Evolutionary conservation across 352 stramenopile species (phyloP).

Genomic region (Elongisporangium undulatum): DNA sequence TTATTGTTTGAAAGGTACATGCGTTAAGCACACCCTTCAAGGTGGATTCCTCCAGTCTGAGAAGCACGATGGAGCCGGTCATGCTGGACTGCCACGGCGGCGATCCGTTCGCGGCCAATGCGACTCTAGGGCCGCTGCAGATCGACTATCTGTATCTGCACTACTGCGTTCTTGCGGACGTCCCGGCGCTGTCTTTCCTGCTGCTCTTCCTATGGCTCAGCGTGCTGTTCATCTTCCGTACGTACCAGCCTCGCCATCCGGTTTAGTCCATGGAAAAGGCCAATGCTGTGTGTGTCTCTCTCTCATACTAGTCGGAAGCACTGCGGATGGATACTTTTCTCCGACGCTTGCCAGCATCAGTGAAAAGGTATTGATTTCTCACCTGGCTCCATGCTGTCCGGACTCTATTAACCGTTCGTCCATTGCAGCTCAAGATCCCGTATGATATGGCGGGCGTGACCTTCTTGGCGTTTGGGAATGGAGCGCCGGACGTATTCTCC

Average conservation of each 20-base stretch:
- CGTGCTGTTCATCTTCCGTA: constrained; percentile 81
- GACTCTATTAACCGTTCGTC: neutral
- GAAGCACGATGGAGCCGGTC: constrained; percentile 1
- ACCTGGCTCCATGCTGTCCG: constrained; percentile 1
- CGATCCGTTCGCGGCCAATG: constrained; percentile 42
- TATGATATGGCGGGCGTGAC: constrained; percentile 95
- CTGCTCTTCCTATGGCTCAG: constrained; percentile 66
- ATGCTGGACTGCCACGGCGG: constrained; percentile 14
- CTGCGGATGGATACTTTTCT: constrained; percentile 97
- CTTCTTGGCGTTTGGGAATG: constrained; percentile 97
- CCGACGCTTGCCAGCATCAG: constrained; percentile 95
- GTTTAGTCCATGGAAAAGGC: neutral
- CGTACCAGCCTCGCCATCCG: constrained; percentile 8
- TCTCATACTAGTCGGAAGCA: constrained; percentile 90
- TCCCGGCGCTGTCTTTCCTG: constrained; percentile 41
- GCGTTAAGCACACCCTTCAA: neutral
- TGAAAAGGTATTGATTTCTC: constrained; percentile 56
- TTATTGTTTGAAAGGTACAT: no score
- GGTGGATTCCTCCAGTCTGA: neutral
- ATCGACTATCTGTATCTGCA: constrained; percentile 83
- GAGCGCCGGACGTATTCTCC: constrained; percentile 95
- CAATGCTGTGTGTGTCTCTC: constrained; percentile 4
- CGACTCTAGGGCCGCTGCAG: constrained; percentile 60
- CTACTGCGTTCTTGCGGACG: constrained; percentile 51
- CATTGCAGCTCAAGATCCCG: constrained; percentile 61